Evolutionary conservation across 2,329 filamentous ascomycete species (phyloP), one percentile per base, ranked within the genome.

Genomic region (Curvularia hawaiiensis): DNA sequence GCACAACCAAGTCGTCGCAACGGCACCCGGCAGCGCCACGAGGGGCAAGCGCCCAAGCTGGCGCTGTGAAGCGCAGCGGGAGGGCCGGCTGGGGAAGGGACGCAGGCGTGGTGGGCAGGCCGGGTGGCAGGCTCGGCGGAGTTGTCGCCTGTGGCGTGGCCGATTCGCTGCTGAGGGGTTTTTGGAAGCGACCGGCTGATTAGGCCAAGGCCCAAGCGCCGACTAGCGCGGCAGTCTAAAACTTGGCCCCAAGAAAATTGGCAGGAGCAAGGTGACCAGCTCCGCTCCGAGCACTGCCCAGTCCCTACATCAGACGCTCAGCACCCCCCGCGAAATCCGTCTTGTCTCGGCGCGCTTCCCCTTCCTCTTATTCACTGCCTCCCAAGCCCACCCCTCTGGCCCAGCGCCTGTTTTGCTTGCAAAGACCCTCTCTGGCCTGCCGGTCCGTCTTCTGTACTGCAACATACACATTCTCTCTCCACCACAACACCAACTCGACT

Each of bases 301-400:
- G 47, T 50, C 47, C 47, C 47, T 50, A 50, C 47, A 50, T 50
- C 47, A 50, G 47, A 50, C 47, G 47, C 47, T 35, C 47, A 50
- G 47, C 47, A 24, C 47, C 47, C 47, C 50, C 55, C 50, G 50
- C 55, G 48, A 53, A 51, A 46, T 47, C 50, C 52, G 40, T 12
- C n/a, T 50, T 50, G 47, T 46, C 53, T 62, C 52, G 52, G 56
- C 56, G 54, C 49, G 43, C 54, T 53, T 51, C 50, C 46, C 56
- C 55, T 45, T 51, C 38, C 49, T 54, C 54, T 51, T 45, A 43
- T 55, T 47, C 58, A 56, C 57, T 18, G 28, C 24, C 52, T 41
- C 38, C 52, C 50, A 50, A 57, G 54, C n/a, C 54, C 39, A 31
- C 51, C 49, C 31, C 24, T 38, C 30, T 38, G 45, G 38, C 55